Conservation (phyloP, 768 basidiomycete species). For the Xerocomellus chrysenteron region DNA sequence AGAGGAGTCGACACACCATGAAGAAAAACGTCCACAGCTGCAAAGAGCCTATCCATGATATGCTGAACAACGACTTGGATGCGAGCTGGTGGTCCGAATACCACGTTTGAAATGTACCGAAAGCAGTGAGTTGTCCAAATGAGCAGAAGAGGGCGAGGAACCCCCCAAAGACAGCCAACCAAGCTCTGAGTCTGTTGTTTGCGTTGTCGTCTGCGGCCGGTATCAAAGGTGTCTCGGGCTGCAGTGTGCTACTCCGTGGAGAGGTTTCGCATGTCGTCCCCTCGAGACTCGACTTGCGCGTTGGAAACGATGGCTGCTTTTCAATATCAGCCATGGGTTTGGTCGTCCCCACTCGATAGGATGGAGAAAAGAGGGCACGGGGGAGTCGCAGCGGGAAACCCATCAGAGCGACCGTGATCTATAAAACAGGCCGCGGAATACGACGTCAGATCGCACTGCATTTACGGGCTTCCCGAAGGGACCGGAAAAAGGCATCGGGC, state of each 20-base stretch:
- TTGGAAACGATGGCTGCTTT: conserved; percentile 24
- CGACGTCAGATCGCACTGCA: conserved; percentile 24
- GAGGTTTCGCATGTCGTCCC: conserved; percentile 18
- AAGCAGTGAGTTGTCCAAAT: conserved; percentile 71
- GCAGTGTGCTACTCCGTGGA: conserved; percentile 24
- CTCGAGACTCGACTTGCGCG: conserved; percentile 23
- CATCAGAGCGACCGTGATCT: conserved; percentile 14
- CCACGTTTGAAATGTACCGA: conserved; percentile 71
- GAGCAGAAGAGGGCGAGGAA: conserved; percentile 67
- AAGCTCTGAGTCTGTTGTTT: conserved; percentile 26
- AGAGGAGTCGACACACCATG: conserved; percentile 44
- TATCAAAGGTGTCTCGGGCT: conserved; percentile 19
- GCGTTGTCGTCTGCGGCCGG: not conserved
- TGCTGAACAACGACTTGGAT: conserved; percentile 48
- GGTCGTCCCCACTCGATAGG: conserved; percentile 7
- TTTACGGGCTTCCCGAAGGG: conserved; percentile 22
- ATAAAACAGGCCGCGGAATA: conserved; percentile 24
- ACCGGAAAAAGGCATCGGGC: conserved; percentile 22
- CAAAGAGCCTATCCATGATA: conserved; percentile 71
- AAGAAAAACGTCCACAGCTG: conserved; percentile 72
- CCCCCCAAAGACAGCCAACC: conserved; percentile 60
- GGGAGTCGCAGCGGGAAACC: conserved; percentile 10
- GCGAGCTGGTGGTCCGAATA: conserved; percentile 60
- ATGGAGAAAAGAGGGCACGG: conserved; percentile 10
- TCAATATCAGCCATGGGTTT: conserved; percentile 30